Base-by-base conservation (phyloP, 2,329 filamentous ascomycete species). In the Domatiomyces catenatus region DNA sequence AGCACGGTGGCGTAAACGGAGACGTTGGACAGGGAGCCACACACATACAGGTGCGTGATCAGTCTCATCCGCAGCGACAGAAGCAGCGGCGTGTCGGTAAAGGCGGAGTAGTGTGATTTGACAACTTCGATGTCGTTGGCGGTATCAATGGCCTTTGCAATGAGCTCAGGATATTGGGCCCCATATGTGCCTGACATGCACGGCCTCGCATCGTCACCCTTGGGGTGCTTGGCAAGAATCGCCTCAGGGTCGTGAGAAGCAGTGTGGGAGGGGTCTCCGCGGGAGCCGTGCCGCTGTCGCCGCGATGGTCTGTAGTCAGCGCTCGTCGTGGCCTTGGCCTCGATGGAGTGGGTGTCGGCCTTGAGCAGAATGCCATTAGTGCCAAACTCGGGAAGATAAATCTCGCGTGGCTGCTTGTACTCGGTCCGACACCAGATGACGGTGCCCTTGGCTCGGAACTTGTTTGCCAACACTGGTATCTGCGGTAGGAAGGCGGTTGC, bases 1-100 rank as follows among this genome's bases (percentile, higher is more conserved):
- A 94, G 74, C 2, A 88, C 88, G 1, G 90, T 95, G 6, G 92
- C 90, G 63, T 92, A 88, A 46, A 96, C 81, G 28, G 88, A 89
- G 36, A 93, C 72, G 61, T 96, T 95, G 44, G 83, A 86, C 47
- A 94, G 75, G 44, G 84, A 83, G 19, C 92, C 92, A 61, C 86
- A 93, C 20, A 96, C 77, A 66, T 85, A 95, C 10, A 98, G 71
- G 60, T 95, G 85, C 1, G 88, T 94, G 52, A 94, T 80, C 58
- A 95, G 81, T 56, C 81, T 84, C n/a, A 81, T 80, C n/a, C 89
- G 79, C 45, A 96, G 69, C n/a, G 80, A 74, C 47, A 83, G 74
- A 6, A 96, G 74, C 15, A 96, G 72, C 47, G 77, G 75, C 0
- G 83, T 86, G 7, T 78, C 79, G 49, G 80, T 77, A 62, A 96